A percentile compares a stretch with the other conserved stretches of the same genome.
Evolutionary conservation across 1,284 basidiomycete genomes (phyloP).

Genomic region (Boletus mariae): DNA sequence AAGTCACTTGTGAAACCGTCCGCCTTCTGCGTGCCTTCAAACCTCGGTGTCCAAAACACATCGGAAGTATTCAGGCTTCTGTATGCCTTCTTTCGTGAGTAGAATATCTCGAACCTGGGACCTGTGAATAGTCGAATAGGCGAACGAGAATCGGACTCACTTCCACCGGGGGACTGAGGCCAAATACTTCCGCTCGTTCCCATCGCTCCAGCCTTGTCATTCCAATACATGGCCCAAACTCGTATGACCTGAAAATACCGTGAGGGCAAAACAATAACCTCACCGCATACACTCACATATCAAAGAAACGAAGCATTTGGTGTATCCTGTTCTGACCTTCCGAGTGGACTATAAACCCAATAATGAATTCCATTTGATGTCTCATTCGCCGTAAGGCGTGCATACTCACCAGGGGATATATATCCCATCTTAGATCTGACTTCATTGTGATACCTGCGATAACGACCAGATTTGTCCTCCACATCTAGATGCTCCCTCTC

Average conservation of each 20-base stretch:
- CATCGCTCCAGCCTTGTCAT: constrained; percentile 83
- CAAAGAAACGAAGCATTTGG: constrained; percentile 77
- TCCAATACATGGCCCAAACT: constrained; percentile 86
- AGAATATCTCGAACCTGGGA: constrained; percentile 74
- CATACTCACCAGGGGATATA: constrained; percentile 54
- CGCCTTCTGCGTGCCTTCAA: constrained; percentile 19
- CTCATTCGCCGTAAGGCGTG: background rate
- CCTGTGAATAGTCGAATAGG: background rate
- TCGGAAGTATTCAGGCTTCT: constrained; percentile 43
- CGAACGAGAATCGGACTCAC: constrained; percentile 36
- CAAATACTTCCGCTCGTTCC: constrained; percentile 80
- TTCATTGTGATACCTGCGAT: constrained; percentile 40
- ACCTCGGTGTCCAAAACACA: constrained; percentile 49
- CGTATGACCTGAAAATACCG: constrained; percentile 51
- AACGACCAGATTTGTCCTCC: constrained; percentile 42
- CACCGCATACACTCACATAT: constrained; percentile 48
- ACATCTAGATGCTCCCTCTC: constrained; percentile 17
- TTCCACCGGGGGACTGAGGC: constrained; percentile 80
- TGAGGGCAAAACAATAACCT: constrained; percentile 1
- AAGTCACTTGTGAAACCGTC: background rate
- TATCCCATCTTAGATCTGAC: constrained; percentile 55
- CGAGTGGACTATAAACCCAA: constrained; percentile 49
- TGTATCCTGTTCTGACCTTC: constrained; percentile 60
- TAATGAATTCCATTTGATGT: background rate
- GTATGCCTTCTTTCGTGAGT: constrained; percentile 49